Conservation (phyloP, 2,329 filamentous ascomycete species). For the Aspergillus hortae region DNA sequence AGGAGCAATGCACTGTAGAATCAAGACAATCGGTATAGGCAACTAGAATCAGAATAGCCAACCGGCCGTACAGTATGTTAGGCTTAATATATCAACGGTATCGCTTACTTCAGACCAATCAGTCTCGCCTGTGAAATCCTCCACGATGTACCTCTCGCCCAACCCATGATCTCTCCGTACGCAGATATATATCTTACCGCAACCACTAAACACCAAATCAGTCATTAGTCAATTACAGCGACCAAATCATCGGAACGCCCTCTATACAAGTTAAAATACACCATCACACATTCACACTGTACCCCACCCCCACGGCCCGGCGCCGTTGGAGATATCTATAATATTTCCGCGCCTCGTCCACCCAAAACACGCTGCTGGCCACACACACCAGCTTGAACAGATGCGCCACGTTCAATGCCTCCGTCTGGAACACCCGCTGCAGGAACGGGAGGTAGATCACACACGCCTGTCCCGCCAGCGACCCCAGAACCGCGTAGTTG, state of each 20-base stretch:
- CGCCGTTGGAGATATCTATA: constrained; percentile 28
- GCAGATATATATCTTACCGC: too few species aligned
- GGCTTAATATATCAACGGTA: too few species aligned
- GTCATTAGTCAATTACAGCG: neutral
- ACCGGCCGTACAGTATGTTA: too few species aligned
- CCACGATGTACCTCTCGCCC: too few species aligned
- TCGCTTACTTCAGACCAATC: too few species aligned
- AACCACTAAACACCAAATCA: neutral
- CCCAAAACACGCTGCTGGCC: constrained; percentile 91
- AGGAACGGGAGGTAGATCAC: constrained; percentile 95
- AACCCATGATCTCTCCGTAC: too few species aligned
- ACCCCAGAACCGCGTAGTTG: constrained; percentile 89
- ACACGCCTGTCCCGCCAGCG: constrained; percentile 76
- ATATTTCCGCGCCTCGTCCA: constrained; percentile 85
- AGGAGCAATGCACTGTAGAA: too few species aligned
- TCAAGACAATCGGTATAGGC: too few species aligned
- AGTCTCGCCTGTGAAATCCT: too few species aligned
- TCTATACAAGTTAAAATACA: constrained; percentile 7
- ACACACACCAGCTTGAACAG: constrained; percentile 68
- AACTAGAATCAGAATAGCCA: too few species aligned
- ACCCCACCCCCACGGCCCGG: constrained; percentile 33
- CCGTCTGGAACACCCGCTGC: constrained; percentile 94
- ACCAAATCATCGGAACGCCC: neutral
- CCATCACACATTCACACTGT: constrained; percentile 39
- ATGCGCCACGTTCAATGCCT: constrained; percentile 72